Evolutionary conservation across 129 eudicot species (phyloP), one percentile per base, ranked within the genome.

Genomic region (carrot (Daucus carota)): DNA sequence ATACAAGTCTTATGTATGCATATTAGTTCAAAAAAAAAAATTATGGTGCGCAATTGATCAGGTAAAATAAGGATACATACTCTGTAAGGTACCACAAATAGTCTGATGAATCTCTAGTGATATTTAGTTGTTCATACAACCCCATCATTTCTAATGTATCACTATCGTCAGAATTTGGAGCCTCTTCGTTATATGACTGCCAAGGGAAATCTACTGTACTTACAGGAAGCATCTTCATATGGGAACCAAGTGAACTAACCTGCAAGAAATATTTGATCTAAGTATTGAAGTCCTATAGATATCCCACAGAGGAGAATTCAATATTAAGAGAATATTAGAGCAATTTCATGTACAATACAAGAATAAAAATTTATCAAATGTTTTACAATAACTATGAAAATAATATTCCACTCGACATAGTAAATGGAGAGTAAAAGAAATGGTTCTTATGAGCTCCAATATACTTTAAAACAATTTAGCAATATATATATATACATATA

Each of bases 61-160:
- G 10, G 33, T 15, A 10, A 47, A 47, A 10, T 3, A 20, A 46
- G 16, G 29, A 29, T 44, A 84, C 97, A 79, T 75, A 93, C 97
- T 90, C 87, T 78, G 96, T 77, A 42, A 90, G 85, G 85, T 93
- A 93, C 98, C 98, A 93, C 78, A 93, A 79, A 80, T 93, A 93
- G 86, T 93, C 98, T 29, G 97, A 88, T 43, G 85, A 77, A 81
- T 93, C 98, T 79, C 97, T 84, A 29, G 98, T 93, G 43, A 93
- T 84, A 84, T 81, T 79, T 41, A 87, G 13, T 72, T 93, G 98
- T 74, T 93, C 98, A 73, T 86, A 90, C 77, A 93, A 75, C 42
- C 97, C 98, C 14, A 47, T 17, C 85, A 43, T 82, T 80, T 84
- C 15, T 75, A 90, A 74, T 59, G 92, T 78, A 70, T 89, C 92